Conservation (phyloP, 768 basidiomycete species). For the Boletus huronensis region DNA sequence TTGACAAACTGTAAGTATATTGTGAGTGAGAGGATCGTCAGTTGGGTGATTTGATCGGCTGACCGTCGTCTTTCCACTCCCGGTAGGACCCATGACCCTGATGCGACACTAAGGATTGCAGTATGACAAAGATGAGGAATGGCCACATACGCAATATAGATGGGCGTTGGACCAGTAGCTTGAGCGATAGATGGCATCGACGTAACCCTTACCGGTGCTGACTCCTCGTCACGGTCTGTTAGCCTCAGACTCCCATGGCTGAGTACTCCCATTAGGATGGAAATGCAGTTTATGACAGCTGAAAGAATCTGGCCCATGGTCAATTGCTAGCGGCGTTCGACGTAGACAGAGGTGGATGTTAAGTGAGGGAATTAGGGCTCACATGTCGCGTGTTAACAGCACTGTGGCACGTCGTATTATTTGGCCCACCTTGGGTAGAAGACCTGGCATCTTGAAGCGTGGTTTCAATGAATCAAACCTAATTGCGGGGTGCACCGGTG, state of each 20-base stretch:
- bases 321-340: conserved; percentile 7
- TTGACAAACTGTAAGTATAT: conserved; percentile 32
- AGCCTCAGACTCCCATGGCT: conserved; percentile 12
- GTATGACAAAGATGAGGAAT: neutral
- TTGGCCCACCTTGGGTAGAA: neutral
- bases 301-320: conserved; percentile 25
- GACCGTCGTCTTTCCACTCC: conserved; percentile 33
- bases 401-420: neutral
- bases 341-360: conserved; percentile 1
- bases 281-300: neutral
- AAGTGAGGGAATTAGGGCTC: neutral
- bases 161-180: conserved; percentile 9
- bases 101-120: conserved; percentile 2
- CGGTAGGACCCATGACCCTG: conserved; percentile 30
- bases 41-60: neutral
- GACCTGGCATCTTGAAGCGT: conserved; percentile 2
- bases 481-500: neutral
- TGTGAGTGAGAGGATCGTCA: neutral
- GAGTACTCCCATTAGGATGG: neutral
- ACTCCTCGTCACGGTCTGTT: conserved; percentile 17
- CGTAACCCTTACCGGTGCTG: neutral
- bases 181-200: neutral
- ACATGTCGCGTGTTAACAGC: conserved; percentile 8
- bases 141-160: conserved; percentile 28
- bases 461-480: conserved; percentile 3